These are phyloP conservation scores for Cryptococcus hybrid DNA, from an alignment of 1,284 basidiomycete genomes.

Conservation along the genomic window DNA sequence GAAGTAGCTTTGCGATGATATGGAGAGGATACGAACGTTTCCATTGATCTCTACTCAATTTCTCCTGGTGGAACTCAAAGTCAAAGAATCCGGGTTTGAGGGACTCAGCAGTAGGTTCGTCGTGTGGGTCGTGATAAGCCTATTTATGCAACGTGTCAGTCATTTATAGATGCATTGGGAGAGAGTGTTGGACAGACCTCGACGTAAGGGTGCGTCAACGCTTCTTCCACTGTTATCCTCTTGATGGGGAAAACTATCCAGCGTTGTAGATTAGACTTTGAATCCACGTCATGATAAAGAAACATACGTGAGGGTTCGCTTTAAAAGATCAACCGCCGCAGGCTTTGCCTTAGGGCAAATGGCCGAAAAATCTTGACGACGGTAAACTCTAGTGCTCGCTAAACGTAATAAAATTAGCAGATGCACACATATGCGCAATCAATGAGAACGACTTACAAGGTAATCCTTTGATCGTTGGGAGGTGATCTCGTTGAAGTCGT, in stretches of 20 bases:
- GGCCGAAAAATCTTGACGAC: conserved; percentile 70
- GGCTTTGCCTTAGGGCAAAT: conserved; percentile 83
- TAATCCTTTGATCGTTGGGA: conserved; percentile 84
- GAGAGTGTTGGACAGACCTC: conserved; percentile 55
- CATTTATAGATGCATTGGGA: neutral
- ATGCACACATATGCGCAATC: neutral
- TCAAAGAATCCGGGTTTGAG: conserved; percentile 86
- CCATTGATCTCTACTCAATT: conserved; percentile 53
- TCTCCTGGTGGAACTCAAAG: conserved; percentile 62
- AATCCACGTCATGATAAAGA: neutral
- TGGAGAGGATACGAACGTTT: conserved; percentile 45
- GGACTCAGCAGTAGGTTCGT: conserved; percentile 77
- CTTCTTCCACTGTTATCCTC: conserved; percentile 86
- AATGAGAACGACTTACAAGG: conserved; percentile 52
- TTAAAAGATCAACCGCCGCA: conserved; percentile 84
- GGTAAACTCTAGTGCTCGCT: conserved; percentile 86
- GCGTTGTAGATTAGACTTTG: neutral
- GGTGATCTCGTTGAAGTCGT: conserved; percentile 66
- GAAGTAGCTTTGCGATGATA: too few relatives aligned
- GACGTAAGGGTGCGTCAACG: conserved; percentile 88
- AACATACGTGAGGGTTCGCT: conserved; percentile 72
- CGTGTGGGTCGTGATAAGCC: conserved; percentile 85
- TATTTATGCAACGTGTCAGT: conserved; percentile 37
- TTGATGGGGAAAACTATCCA: conserved; percentile 54
- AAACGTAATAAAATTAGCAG: conserved; percentile 3